Percentiles rank a stretch among this genome's conserved stretches.
Evolutionary conservation across 768 basidiomycete species (phyloP).

Genomic region (Tylopilus subfusipes): DNA sequence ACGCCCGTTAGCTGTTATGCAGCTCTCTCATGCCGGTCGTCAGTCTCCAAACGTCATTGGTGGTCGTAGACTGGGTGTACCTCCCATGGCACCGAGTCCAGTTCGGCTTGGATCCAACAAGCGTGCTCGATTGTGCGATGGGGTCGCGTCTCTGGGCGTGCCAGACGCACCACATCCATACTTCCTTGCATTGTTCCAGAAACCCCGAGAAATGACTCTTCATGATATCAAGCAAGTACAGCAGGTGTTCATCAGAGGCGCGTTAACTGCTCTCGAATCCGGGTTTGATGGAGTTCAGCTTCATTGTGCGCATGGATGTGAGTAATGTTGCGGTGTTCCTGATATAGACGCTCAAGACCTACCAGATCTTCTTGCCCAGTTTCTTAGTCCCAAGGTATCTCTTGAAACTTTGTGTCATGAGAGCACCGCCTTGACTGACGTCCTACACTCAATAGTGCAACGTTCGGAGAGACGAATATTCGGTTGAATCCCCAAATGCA

Average conservation of each 20-base stretch:
- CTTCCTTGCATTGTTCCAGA: slow-evolving; percentile 54
- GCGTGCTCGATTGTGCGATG: slow-evolving; percentile 4
- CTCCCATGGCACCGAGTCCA: slow-evolving; percentile 72
- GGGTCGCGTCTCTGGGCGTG: not conserved
- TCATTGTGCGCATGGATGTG: slow-evolving; percentile 85
- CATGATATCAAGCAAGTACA: slow-evolving; percentile 62
- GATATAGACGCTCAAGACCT: not conserved
- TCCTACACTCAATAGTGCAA: slow-evolving; percentile 39
- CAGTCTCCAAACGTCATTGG: slow-evolving; percentile 76
- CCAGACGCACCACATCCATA: slow-evolving; percentile 20
- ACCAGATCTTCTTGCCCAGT: slow-evolving; percentile 74
- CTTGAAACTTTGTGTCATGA: not conserved
- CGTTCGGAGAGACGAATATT: slow-evolving; percentile 58
- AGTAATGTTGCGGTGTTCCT: slow-evolving; percentile 29
- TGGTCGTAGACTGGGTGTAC: slow-evolving; percentile 55
- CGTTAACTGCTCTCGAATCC: slow-evolving; percentile 55
- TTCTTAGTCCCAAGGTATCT: slow-evolving; percentile 67
- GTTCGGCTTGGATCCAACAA: slow-evolving; percentile 43
- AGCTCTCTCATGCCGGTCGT: slow-evolving; percentile 78
- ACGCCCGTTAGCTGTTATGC: slow-evolving; percentile 61
- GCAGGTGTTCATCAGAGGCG: slow-evolving; percentile 62
- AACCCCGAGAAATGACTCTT: slow-evolving; percentile 55
- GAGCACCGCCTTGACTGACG: slow-evolving; percentile 19
- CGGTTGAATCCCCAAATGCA: slow-evolving; percentile 37
- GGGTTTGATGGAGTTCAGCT: slow-evolving; percentile 88